phyloP scores from a whole-genome alignment of 139 green algal species.

The Chlorella sp. region DNA sequence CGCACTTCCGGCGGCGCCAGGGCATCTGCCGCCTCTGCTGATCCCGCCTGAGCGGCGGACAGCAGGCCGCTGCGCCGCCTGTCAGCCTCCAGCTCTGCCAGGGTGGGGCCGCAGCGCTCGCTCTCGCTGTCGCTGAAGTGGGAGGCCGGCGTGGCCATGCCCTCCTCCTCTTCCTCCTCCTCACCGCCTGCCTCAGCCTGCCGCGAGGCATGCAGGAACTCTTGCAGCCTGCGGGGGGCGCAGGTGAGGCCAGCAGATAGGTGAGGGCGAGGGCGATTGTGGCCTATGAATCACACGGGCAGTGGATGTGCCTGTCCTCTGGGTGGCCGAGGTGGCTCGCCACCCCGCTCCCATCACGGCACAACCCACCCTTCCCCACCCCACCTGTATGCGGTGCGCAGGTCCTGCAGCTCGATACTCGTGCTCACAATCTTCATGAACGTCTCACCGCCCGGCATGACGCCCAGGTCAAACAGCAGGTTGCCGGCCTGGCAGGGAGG shows the following conservation, averaged over 20 bases:
- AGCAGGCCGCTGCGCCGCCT: not conserved
- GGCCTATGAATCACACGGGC: too few species aligned
- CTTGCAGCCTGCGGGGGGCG: conserved; percentile 14
- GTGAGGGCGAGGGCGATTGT: too few species aligned
- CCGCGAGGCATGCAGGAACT: conserved; percentile 6
- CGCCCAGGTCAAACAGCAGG: conserved; percentile 57
- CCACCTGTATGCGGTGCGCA: conserved; percentile 52
- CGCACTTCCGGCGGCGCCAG: conserved; percentile 21
- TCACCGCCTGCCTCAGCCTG: not conserved
- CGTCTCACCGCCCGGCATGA: conserved; percentile 30
- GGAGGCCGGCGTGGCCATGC: conserved; percentile 20
- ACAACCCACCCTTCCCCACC: not conserved
- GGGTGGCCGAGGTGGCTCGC: too few species aligned
- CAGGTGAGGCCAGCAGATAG: too few species aligned
- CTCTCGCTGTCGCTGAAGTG: conserved; percentile 30
- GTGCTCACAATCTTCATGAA: conserved; percentile 51
- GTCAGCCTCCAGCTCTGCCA: not conserved
- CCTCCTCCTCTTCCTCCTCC: not conserved
- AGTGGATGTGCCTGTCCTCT: too few species aligned
- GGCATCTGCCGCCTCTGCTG: not conserved
- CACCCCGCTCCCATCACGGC: too few species aligned
- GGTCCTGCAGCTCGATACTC: conserved; percentile 52
- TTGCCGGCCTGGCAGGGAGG: not conserved
- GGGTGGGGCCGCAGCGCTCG: not conserved
- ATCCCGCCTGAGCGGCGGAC: not conserved